Evolutionary conservation across 192 early-diverging fungal species (phyloP).

Genomic region (Podila clonocystis): DNA sequence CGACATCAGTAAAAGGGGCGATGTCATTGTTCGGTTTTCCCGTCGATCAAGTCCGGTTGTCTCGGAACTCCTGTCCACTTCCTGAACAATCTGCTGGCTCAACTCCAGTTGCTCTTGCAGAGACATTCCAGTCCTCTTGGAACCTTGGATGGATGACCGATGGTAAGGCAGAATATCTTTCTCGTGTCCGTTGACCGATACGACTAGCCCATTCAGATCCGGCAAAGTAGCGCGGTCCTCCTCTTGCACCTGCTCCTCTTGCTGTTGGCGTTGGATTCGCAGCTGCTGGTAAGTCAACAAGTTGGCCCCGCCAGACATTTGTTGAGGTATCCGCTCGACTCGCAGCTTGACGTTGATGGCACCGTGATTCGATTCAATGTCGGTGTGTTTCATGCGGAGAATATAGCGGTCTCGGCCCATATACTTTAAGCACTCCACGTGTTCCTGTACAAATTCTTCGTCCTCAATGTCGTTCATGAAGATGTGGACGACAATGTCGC

Average conservation of each 20-base stretch:
- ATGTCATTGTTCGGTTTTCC: slow-evolving; percentile 18
- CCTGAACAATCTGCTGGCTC: slow-evolving; percentile 45
- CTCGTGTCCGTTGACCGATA: slow-evolving; percentile 42
- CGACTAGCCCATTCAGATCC: slow-evolving; percentile 23
- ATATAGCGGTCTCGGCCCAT: slow-evolving; percentile 49
- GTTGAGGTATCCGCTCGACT: slow-evolving; percentile 39
- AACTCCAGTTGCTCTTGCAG: slow-evolving; percentile 47
- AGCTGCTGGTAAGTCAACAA: slow-evolving; percentile 33
- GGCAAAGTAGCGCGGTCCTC: background rate
- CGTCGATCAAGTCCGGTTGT: slow-evolving; percentile 15
- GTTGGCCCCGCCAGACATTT: slow-evolving; percentile 14
- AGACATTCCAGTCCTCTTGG: slow-evolving; percentile 29
- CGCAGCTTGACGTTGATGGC: slow-evolving; percentile 45
- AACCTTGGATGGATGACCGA: slow-evolving; percentile 9
- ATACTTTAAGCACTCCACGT: slow-evolving; percentile 51
- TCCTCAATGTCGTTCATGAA: slow-evolving; percentile 53
- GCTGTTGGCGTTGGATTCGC: slow-evolving; percentile 26
- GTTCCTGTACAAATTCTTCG: slow-evolving; percentile 48
- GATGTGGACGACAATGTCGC: slow-evolving; percentile 46
- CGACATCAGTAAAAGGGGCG: slow-evolving; percentile 43
- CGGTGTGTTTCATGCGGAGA: slow-evolving; percentile 47
- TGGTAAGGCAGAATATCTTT: slow-evolving; percentile 32
- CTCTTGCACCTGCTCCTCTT: slow-evolving; percentile 7
- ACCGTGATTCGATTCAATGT: slow-evolving; percentile 26
- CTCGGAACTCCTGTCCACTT: slow-evolving; percentile 26